Evolutionary conservation across 2,329 filamentous ascomycete genomes (phyloP).

Genomic region (Didymella glomerata): DNA sequence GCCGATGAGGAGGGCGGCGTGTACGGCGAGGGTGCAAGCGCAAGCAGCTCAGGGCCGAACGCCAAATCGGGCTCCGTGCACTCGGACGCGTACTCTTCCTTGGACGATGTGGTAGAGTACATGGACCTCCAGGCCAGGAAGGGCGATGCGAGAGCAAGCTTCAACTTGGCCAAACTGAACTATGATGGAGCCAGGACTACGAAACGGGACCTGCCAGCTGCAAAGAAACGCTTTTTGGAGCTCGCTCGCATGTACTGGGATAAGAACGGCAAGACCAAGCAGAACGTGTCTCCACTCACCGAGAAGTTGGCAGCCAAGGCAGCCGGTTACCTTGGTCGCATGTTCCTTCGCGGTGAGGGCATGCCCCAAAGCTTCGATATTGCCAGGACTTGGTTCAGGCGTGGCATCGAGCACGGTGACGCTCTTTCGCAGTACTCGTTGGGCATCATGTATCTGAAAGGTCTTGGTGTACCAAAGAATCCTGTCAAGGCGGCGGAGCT

Average conservation of each 20-base stretch:
- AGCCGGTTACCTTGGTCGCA: slow-evolving; percentile 85
- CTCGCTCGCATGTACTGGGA: slow-evolving; percentile 85
- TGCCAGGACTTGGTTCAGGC: slow-evolving; percentile 83
- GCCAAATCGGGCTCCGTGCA: slow-evolving; percentile 76
- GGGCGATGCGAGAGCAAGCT: slow-evolving; percentile 86
- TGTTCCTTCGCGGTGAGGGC: slow-evolving; percentile 89
- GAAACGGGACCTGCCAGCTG: slow-evolving; percentile 74
- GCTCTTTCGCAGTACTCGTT: slow-evolving; percentile 84
- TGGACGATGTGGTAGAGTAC: slow-evolving; percentile 95
- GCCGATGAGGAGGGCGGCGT: slow-evolving; percentile 91
- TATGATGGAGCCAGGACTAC: slow-evolving; percentile 85
- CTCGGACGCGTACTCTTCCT: slow-evolving; percentile 82
- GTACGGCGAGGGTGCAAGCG: slow-evolving; percentile 94
- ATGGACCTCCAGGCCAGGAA: slow-evolving; percentile 89
- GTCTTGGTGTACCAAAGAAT: slow-evolving; percentile 76
- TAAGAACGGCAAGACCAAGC: slow-evolving; percentile 75
- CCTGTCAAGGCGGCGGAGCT: slow-evolving; percentile 75
- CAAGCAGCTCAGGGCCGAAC: slow-evolving; percentile 83
- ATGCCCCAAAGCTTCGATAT: slow-evolving; percentile 79
- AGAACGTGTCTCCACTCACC: slow-evolving; percentile 73
- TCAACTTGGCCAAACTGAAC: slow-evolving; percentile 83
- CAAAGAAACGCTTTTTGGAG: slow-evolving; percentile 81
- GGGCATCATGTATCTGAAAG: slow-evolving; percentile 83
- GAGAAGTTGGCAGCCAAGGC: slow-evolving; percentile 84
- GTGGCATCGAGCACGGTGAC: slow-evolving; percentile 78